Conservation (phyloP, 257 asterid genomes). For the Salvia hispanica region DNA sequence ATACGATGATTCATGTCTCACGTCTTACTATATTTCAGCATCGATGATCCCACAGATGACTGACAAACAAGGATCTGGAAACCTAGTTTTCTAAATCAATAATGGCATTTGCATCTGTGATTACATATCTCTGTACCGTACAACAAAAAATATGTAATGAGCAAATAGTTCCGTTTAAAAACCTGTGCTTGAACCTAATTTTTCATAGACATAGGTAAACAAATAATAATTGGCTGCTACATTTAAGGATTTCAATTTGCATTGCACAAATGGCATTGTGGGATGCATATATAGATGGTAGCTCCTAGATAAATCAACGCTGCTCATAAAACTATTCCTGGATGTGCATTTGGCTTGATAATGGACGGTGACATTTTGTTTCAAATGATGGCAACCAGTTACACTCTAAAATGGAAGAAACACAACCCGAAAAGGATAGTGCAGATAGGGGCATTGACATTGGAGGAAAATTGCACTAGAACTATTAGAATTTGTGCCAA, state of each 20-base stretch:
- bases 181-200: neutral
- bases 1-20: conserved; percentile 19
- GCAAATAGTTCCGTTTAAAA: neutral
- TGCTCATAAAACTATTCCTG: neutral
- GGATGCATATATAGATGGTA: neutral
- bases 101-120: neutral
- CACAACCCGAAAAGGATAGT: neutral
- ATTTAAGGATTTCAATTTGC: neutral
- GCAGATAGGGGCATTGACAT: neutral
- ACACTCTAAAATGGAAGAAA: conserved; percentile 2
- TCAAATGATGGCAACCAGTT: conserved; percentile 5
- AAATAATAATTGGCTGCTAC: neutral
- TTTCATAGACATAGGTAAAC: too few species aligned
- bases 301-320: neutral
- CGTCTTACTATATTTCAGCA: conserved; percentile 14
- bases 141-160: neutral
- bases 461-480: neutral
- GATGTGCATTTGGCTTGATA: neutral
- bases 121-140: conserved; percentile 8
- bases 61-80: conserved; percentile 18
- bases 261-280: neutral
- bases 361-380: neutral
- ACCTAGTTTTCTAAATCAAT: conserved; percentile 14
- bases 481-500: neutral
- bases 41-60: conserved; percentile 8